Evolutionary conservation across 169 alveolate genomes (phyloP).

Genomic region (Plasmodium billcollinsi): DNA sequence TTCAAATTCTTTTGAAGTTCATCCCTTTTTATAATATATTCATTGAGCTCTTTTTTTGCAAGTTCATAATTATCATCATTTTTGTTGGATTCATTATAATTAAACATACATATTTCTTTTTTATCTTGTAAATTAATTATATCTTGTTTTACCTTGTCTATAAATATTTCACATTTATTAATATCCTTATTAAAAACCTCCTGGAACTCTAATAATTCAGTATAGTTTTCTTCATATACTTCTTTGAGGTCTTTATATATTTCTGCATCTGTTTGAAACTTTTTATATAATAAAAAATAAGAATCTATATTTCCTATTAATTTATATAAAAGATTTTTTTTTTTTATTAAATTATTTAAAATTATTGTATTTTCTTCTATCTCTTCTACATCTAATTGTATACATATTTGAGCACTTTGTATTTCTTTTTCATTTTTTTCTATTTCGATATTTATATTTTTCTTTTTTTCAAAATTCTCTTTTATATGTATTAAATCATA

Average conservation of each 20-base stretch:
- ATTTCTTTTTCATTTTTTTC: conserved; percentile 60
- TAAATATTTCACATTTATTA: no score
- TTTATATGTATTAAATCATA: conserved; percentile 28
- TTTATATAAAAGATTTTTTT: conserved; percentile 16
- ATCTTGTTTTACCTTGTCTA: no score
- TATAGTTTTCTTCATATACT: conserved; percentile 34
- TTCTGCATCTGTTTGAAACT: conserved; percentile 22
- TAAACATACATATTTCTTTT: no score
- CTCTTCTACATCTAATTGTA: conserved; percentile 59
- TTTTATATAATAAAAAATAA: conserved; percentile 24
- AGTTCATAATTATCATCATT: no score
- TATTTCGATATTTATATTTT: conserved; percentile 44
- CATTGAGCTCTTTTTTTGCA: no score
- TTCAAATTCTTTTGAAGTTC: no score
- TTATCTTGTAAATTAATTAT: no score
- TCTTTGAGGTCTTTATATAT: conserved; percentile 29
- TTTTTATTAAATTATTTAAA: conserved; percentile 34
- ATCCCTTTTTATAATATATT: no score
- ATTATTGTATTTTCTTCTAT: conserved; percentile 7
- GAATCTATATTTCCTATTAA: conserved; percentile 24
- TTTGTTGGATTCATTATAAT: no score
- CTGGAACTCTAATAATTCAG: no score
- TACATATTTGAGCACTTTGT: conserved; percentile 38
- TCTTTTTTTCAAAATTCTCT: conserved; percentile 14
- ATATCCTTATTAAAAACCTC: no score